Percentiles rank a stretch among this genome's conserved stretches.
Conservation (phyloP, 495 filamentous ascomycete species). For the Hypoxylon cercidicola region DNA sequence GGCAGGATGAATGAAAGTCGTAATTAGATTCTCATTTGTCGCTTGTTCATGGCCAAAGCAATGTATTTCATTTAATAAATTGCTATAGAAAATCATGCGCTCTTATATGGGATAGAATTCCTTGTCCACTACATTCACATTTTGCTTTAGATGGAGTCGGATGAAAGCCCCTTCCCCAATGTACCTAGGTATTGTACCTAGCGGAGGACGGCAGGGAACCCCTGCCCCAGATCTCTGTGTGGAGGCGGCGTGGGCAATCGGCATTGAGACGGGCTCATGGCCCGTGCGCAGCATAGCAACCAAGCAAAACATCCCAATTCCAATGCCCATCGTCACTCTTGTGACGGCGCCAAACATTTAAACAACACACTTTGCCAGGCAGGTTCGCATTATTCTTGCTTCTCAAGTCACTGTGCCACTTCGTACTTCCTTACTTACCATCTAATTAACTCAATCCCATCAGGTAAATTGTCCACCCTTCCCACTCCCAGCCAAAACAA, state of each 20-base stretch:
- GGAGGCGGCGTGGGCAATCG: constrained; percentile 16
- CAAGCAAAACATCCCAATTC: constrained; percentile 33
- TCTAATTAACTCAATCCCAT: too few species aligned
- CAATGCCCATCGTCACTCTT: constrained; percentile 8
- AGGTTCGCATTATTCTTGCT: background rate
- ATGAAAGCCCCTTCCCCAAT: background rate
- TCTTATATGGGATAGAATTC: too few species aligned
- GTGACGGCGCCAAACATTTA: constrained; percentile 8
- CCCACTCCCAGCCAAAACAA: background rate
- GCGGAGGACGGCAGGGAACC: constrained; percentile 7
- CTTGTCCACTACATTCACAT: too few species aligned
- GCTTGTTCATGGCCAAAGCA: too few species aligned
- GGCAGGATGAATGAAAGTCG: too few species aligned
- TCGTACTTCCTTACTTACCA: background rate
- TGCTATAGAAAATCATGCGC: too few species aligned
- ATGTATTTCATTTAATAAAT: too few species aligned
- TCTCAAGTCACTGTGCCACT: background rate
- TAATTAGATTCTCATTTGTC: too few species aligned
- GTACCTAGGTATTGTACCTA: background rate
- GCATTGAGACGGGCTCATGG: constrained; percentile 12
- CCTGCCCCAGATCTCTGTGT: constrained; percentile 28
- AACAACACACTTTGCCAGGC: background rate
- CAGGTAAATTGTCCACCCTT: background rate
- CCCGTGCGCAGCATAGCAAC: constrained; percentile 41
- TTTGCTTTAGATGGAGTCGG: background rate